Evolutionary conservation across 75 land plant genomes (phyloP), one percentile per base, ranked within the genome.

Genomic region (Azolla pinnata): DNA sequence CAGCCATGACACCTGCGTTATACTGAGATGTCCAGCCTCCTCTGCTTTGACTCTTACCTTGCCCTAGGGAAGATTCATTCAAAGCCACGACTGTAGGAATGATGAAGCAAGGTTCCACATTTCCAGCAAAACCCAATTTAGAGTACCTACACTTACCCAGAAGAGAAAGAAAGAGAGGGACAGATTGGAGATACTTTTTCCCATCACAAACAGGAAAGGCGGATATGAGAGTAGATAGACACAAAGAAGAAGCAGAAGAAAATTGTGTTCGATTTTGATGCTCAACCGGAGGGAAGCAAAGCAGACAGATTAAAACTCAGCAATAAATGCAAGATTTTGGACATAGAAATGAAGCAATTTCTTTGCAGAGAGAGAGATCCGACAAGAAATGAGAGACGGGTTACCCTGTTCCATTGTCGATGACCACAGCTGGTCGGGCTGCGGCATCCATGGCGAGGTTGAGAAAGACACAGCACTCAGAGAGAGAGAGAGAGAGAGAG

Each of bases 321-420:
- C n/a, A n/a, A n/a, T n/a, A n/a, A n/a, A n/a, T n/a, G n/a, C n/a
- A n/a, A n/a, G n/a, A n/a, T n/a, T n/a, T n/a, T n/a, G n/a, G n/a
- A n/a, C n/a, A n/a, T n/a, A n/a, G n/a, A n/a, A n/a, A n/a, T n/a
- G n/a, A n/a, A n/a, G n/a, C n/a, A n/a, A n/a, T n/a, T n/a, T n/a
- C n/a, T n/a, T n/a, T n/a, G n/a, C n/a, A n/a, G n/a, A n/a, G n/a
- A n/a, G n/a, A n/a, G n/a, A 23, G 53, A 50, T 8, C 17, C 8
- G n/a, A 19, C 14, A 7, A 7, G 14, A 38, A 38, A 14, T 7
- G 10, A 7, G 14, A 38, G 42, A 7, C 42, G 14, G 18, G n/a
- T 1, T 78, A 95, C 99, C 99, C 99, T 29, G 96, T 89, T 59
- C 99, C 99, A 65, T 95, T 95, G 64, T 95, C 99, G 72, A 95